A percentile compares a stretch with the other conserved stretches of the same genome.
These are phyloP conservation scores for Diaporthe eres DNA, from an alignment of 2,329 filamentous ascomycete species.

Conservation along the genomic window DNA sequence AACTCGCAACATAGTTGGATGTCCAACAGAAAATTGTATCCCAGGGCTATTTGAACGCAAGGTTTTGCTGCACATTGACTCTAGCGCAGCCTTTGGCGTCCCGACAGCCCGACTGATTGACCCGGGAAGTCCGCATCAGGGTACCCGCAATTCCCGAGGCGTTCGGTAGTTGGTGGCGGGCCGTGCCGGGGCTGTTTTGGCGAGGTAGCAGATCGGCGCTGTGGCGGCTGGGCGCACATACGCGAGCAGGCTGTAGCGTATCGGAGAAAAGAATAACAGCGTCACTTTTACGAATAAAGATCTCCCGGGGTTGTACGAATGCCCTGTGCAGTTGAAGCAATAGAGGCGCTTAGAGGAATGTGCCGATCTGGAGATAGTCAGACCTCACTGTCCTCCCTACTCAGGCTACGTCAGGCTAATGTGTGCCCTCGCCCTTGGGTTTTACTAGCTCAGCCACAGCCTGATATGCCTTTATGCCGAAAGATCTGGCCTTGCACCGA, in stretches of 20 bases:
- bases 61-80: background rate
- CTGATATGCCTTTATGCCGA: background rate
- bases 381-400: background rate
- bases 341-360: background rate
- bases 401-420: background rate
- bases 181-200: slow-evolving; percentile 27
- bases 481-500: background rate
- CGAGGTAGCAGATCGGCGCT: slow-evolving; percentile 26
- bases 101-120: background rate
- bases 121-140: background rate
- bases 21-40: too few species aligned
- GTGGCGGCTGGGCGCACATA: slow-evolving; percentile 14
- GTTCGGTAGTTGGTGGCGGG: slow-evolving; percentile 5
- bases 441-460: background rate
- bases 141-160: background rate
- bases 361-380: slow-evolving; percentile 1
- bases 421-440: background rate
- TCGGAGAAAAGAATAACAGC: background rate
- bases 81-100: background rate
- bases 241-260: background rate
- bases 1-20: background rate
- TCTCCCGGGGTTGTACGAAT: background rate
- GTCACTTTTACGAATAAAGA: background rate
- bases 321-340: background rate
- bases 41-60: too few species aligned